Percentiles rank a stretch among this genome's conserved stretches.
Conservation (phyloP, 768 basidiomycete genomes). For the Coprinellus aureogranulatus region DNA sequence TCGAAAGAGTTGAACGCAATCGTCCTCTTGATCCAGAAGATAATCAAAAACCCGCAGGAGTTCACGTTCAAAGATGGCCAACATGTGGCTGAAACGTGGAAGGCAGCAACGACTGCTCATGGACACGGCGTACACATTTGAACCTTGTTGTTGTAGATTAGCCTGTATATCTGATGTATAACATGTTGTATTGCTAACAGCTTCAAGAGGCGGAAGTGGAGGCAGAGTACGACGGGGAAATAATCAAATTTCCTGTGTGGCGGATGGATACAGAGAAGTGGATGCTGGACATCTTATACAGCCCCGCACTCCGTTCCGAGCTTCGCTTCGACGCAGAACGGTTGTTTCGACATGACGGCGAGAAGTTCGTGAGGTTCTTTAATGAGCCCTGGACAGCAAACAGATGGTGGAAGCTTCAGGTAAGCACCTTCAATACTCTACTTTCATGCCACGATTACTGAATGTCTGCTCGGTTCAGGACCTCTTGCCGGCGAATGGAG, state of each 20-base stretch:
- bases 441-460: neutral
- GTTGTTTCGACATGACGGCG: conserved; percentile 25
- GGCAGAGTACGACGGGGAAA: conserved; percentile 5
- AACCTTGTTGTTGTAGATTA: neutral
- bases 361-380: conserved; percentile 21
- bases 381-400: conserved; percentile 39
- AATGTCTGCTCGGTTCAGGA: conserved; percentile 11
- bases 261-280: conserved; percentile 14
- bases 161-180: too few relatives aligned
- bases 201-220: too few relatives aligned
- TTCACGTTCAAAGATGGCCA: neutral
- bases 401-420: conserved; percentile 36
- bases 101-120: neutral
- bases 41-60: neutral
- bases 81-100: neutral
- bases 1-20: neutral
- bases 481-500: conserved; percentile 17
- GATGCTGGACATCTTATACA: conserved; percentile 11
- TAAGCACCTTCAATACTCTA: conserved; percentile 14
- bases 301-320: conserved; percentile 4
- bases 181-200: too few relatives aligned
- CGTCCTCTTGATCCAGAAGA: neutral
- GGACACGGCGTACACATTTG: neutral
- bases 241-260: conserved; percentile 7
- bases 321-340: conserved; percentile 20